Evolutionary conservation across 805 yeast species (phyloP).

Genomic region (Tetrapisispora taiwanensis): DNA sequence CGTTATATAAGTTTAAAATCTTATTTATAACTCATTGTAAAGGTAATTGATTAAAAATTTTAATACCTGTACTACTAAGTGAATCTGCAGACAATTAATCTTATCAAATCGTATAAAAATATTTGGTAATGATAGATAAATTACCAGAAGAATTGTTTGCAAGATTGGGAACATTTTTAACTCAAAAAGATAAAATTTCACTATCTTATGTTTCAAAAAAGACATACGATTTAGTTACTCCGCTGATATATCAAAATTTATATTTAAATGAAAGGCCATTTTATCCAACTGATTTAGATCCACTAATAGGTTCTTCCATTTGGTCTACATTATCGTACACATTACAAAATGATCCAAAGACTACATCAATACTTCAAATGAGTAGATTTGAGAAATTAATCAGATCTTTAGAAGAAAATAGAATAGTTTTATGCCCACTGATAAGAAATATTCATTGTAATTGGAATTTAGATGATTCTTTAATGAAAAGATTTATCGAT

Average conservation of each 20-base stretch:
- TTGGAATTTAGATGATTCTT: conserved; percentile 21
- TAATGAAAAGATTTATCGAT: conserved; percentile 11
- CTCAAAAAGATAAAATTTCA: conserved; percentile 22
- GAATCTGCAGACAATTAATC: too few species aligned
- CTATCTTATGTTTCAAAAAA: conserved; percentile 18
- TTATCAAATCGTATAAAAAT: too few species aligned
- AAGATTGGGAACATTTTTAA: conserved; percentile 7
- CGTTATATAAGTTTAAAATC: too few species aligned
- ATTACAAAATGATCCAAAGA: background rate
- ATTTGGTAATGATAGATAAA: conserved; percentile 14
- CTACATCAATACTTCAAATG: conserved; percentile 4
- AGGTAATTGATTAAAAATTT: too few species aligned
- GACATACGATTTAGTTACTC: conserved; percentile 9
- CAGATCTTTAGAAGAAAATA: conserved; percentile 13
- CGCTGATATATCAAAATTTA: conserved; percentile 17
- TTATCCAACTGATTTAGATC: conserved; percentile 18
- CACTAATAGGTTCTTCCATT: conserved; percentile 14
- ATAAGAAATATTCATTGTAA: conserved; percentile 21
- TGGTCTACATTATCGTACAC: conserved; percentile 23
- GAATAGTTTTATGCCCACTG: conserved; percentile 12
- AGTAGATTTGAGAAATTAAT: conserved; percentile 15
- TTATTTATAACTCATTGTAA: too few species aligned
- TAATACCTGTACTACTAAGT: too few species aligned
- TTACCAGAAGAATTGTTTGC: conserved; percentile 18
- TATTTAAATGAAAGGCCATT: conserved; percentile 21